A percentile compares a stretch with the other conserved stretches of the same genome.
These are phyloP conservation scores for Talaromyces sp. DNA, from an alignment of 2,329 filamentous ascomycete genomes.

Conservation along the genomic window DNA sequence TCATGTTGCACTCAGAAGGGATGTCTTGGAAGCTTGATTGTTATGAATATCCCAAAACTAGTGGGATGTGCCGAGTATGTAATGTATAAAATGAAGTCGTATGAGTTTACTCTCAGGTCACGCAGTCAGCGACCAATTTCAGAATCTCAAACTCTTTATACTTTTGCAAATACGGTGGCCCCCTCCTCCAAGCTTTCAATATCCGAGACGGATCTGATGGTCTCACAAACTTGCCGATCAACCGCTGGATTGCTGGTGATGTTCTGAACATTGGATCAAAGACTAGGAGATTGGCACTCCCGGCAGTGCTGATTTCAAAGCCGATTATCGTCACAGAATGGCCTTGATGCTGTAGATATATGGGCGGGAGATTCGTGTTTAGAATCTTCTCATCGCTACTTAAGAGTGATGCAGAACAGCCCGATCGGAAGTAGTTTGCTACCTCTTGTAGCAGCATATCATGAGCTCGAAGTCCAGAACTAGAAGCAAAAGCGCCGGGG, in stretches of 20 bases:
- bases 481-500: conserved; percentile 56
- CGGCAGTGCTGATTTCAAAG: conserved; percentile 65
- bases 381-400: conserved; percentile 60
- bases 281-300: conserved; percentile 67
- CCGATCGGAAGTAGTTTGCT: conserved; percentile 68
- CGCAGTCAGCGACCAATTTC: conserved; percentile 46
- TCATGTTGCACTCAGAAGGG: too few relatives aligned
- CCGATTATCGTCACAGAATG: conserved; percentile 91
- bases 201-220: conserved; percentile 50
- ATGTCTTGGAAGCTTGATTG: too few relatives aligned
- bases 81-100: background rate
- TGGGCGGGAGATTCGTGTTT: conserved; percentile 69
- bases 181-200: conserved; percentile 71
- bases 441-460: conserved; percentile 63
- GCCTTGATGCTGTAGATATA: conserved; percentile 81
- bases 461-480: conserved; percentile 45
- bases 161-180: conserved; percentile 61
- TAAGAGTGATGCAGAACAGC: conserved; percentile 36
- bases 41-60: background rate
- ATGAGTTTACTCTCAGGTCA: background rate
- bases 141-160: conserved; percentile 77
- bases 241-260: conserved; percentile 57
- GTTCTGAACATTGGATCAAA: conserved; percentile 85
- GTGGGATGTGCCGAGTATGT: background rate
- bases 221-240: conserved; percentile 48